Percentiles rank a stretch among this genome's conserved stretches.
phyloP scores from a whole-genome alignment of 1,284 basidiomycete genomes.

The Apiotrichum gamsii region DNA sequence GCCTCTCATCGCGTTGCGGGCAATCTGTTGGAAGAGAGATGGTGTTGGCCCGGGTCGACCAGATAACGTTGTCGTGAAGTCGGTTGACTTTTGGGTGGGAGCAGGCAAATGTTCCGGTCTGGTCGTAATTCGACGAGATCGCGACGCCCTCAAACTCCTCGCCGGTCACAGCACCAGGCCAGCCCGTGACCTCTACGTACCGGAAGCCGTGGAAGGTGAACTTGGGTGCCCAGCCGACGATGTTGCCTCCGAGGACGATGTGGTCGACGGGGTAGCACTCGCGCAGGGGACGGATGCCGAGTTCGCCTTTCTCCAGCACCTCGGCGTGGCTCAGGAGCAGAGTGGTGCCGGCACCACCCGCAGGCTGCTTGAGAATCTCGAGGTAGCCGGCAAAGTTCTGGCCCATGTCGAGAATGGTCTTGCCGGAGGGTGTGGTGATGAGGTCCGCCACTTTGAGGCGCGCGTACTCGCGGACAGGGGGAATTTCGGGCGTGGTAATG shows the following conservation, averaged over 20 bases:
- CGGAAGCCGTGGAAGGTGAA: conserved; percentile 32
- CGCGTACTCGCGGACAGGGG: conserved; percentile 22
- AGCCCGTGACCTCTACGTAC: conserved; percentile 13
- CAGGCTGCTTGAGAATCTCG: conserved; percentile 5
- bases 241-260: conserved; percentile 12
- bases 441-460: conserved; percentile 20
- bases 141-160: conserved; percentile 19
- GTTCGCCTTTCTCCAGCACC: conserved; percentile 31
- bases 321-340: conserved; percentile 28
- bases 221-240: conserved; percentile 15
- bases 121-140: conserved; percentile 28
- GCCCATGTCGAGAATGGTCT: conserved; percentile 37
- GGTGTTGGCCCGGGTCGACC: conserved; percentile 33
- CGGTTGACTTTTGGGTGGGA: conserved; percentile 30
- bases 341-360: background rate
- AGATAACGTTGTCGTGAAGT: conserved; percentile 33
- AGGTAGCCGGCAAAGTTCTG: conserved; percentile 40
- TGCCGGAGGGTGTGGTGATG: conserved; percentile 27
- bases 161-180: background rate
- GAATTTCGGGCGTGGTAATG: conserved; percentile 26
- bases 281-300: conserved; percentile 27
- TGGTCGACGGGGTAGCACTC: conserved; percentile 17
- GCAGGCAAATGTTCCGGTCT: conserved; percentile 27
- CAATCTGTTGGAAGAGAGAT: conserved; percentile 39
- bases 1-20: conserved; percentile 41